Percentiles rank a stretch among this genome's conserved stretches.
phyloP scores from a whole-genome alignment of 116 monocot genomes.

The Iris pallida region DNA sequence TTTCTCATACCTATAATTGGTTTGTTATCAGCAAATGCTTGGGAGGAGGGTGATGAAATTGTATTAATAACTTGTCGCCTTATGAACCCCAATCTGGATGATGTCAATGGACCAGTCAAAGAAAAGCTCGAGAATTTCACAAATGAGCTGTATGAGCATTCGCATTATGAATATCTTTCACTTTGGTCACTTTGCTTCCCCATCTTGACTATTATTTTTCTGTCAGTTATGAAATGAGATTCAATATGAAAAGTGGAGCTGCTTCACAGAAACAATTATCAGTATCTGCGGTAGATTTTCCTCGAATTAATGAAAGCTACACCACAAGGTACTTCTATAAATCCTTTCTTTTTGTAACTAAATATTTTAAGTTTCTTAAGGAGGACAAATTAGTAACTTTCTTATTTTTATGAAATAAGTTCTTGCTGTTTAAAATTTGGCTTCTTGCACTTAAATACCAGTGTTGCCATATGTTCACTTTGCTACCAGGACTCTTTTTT shows the following conservation, averaged over 20 bases:
- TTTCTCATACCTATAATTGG: neutral
- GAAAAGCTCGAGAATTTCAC: constrained; percentile 55
- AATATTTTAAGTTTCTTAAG: too few species aligned
- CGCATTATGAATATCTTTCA: neutral
- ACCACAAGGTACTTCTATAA: constrained; percentile 61
- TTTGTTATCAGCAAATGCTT: constrained; percentile 78
- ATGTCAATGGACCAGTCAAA: constrained; percentile 45
- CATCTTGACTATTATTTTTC: constrained; percentile 2
- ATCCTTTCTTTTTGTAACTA: too few species aligned
- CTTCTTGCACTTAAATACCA: too few species aligned
- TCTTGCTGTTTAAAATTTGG: too few species aligned
- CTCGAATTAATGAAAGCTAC: constrained; percentile 85
- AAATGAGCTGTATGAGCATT: constrained; percentile 71
- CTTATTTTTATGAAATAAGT: too few species aligned
- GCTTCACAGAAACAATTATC: constrained; percentile 88
- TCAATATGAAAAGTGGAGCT: constrained; percentile 89
- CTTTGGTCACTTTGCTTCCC: neutral
- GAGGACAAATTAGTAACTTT: too few species aligned
- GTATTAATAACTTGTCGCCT: constrained; percentile 90
- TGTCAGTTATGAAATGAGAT: constrained; percentile 94
- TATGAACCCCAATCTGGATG: constrained; percentile 75
- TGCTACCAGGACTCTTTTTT: too few species aligned
- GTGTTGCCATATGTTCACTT: too few species aligned
- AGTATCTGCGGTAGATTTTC: constrained; percentile 90
- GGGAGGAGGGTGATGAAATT: constrained; percentile 97